Conservation (phyloP, 2,329 filamentous ascomycete species). For the Paraconiothyrium sp. region DNA sequence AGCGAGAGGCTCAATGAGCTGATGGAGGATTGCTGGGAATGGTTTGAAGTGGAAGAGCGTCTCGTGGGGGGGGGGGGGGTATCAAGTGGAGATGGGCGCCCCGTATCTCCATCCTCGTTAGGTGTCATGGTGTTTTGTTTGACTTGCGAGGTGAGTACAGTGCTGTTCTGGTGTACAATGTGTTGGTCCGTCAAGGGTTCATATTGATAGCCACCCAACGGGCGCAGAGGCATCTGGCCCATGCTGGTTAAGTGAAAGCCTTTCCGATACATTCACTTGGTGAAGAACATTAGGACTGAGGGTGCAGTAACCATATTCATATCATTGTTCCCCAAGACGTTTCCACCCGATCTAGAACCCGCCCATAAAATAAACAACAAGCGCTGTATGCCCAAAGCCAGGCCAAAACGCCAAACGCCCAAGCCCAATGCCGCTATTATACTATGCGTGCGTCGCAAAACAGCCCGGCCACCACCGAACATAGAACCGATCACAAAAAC, state of each 20-base stretch:
- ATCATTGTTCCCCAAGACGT: not conserved
- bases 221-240: not conserved
- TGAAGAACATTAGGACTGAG: not conserved
- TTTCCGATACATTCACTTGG: not conserved
- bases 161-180: not conserved
- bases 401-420: constrained; percentile 8
- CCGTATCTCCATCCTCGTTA: not conserved
- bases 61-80: not conserved
- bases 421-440: not conserved
- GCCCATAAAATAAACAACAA: constrained; percentile 1
- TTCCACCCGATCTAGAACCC: not conserved
- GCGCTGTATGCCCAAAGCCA: not conserved
- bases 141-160: not conserved
- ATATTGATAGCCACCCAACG: not conserved
- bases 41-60: not conserved
- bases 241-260: not conserved
- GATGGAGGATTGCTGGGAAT: not conserved
- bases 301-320: not conserved
- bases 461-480: not conserved
- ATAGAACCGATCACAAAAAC: constrained; percentile 37
- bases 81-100: not conserved
- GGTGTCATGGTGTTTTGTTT: not conserved
- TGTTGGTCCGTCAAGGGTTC: not conserved
- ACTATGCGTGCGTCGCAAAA: not conserved
- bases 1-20: not conserved